These are phyloP conservation scores for Kluyveromyces dobzhanskii DNA, from an alignment of 805 yeast species.

Conservation along the genomic window DNA sequence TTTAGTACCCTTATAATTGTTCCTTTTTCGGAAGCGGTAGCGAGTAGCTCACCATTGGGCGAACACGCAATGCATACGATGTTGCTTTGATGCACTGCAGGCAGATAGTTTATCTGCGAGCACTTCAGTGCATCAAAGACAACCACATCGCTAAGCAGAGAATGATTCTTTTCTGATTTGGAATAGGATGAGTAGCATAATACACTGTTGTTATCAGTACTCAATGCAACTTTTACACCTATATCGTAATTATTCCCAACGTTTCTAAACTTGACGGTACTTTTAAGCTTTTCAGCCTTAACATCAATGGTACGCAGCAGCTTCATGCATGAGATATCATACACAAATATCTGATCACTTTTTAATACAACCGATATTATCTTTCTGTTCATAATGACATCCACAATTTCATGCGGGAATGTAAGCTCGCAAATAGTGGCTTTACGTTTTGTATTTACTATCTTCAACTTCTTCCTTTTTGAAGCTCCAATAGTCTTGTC, in stretches of 20 bases:
- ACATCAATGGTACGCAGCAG: slow-evolving; percentile 60
- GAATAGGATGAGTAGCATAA: slow-evolving; percentile 24
- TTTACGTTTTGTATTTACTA: slow-evolving; percentile 64
- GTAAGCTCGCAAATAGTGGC: slow-evolving; percentile 77
- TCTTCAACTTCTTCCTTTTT: slow-evolving; percentile 52
- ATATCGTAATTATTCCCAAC: too few species aligned
- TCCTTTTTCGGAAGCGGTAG: slow-evolving; percentile 65
- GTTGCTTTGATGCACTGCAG: slow-evolving; percentile 25
- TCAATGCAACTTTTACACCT: slow-evolving; percentile 16
- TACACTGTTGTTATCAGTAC: slow-evolving; percentile 27
- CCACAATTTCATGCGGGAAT: slow-evolving; percentile 68
- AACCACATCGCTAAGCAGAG: slow-evolving; percentile 43
- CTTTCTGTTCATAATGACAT: slow-evolving; percentile 72
- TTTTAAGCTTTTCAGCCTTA: slow-evolving; percentile 16
- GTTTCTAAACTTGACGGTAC: neutral
- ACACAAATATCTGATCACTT: slow-evolving; percentile 70
- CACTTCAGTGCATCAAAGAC: slow-evolving; percentile 69
- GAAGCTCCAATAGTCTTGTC: slow-evolving; percentile 59
- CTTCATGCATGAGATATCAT: slow-evolving; percentile 86
- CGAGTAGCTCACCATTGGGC: slow-evolving; percentile 48
- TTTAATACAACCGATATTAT: slow-evolving; percentile 68
- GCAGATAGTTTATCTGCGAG: slow-evolving; percentile 53
- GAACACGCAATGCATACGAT: slow-evolving; percentile 36
- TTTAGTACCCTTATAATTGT: slow-evolving; percentile 58
- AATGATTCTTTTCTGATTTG: slow-evolving; percentile 11